A percentile compares a stretch with the other conserved stretches of the same genome.
Evolutionary conservation across 2,329 filamentous ascomycete species (phyloP).

Genomic region (Cercospora sp.): DNA sequence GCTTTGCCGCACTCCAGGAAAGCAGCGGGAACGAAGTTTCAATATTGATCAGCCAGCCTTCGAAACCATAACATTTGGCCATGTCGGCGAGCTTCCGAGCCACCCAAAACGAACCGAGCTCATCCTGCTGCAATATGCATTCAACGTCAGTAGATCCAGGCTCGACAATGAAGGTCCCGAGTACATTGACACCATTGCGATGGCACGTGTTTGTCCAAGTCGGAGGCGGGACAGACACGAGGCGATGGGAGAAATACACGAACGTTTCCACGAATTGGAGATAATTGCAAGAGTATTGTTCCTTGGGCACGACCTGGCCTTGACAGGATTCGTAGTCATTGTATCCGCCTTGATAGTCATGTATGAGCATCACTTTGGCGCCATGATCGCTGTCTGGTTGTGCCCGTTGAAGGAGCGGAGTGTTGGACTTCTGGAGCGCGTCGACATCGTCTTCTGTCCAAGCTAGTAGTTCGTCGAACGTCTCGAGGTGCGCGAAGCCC

Average conservation of each 20-base stretch:
- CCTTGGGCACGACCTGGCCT: constrained; percentile 33
- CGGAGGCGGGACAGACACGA: constrained; percentile 48
- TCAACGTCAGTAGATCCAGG: constrained; percentile 41
- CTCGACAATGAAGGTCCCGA: constrained; percentile 50
- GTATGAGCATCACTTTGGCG: constrained; percentile 40
- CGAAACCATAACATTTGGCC: constrained; percentile 46
- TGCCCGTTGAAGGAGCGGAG: constrained; percentile 38
- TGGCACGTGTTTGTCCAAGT: constrained; percentile 51
- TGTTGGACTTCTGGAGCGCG: constrained; percentile 43
- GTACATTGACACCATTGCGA: constrained; percentile 46
- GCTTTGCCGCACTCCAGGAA: constrained; percentile 35
- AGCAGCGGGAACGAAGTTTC: constrained; percentile 45
- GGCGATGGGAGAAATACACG: constrained; percentile 52
- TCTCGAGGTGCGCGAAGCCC: constrained; percentile 46
- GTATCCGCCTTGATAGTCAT: constrained; percentile 47
- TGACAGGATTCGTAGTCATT: constrained; percentile 46
- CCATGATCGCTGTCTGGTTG: background rate
- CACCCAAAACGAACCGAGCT: constrained; percentile 26
- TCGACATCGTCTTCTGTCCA: constrained; percentile 40
- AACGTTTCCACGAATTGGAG: constrained; percentile 48
- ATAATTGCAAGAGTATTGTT: constrained; percentile 46
- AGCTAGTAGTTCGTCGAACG: constrained; percentile 41
- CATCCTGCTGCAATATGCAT: constrained; percentile 31
- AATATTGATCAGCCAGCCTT: constrained; percentile 52
- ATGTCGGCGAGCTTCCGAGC: constrained; percentile 44